Evolutionary conservation across 2,329 filamentous ascomycete species (phyloP).

Genomic region (Colletotrichum horii): DNA sequence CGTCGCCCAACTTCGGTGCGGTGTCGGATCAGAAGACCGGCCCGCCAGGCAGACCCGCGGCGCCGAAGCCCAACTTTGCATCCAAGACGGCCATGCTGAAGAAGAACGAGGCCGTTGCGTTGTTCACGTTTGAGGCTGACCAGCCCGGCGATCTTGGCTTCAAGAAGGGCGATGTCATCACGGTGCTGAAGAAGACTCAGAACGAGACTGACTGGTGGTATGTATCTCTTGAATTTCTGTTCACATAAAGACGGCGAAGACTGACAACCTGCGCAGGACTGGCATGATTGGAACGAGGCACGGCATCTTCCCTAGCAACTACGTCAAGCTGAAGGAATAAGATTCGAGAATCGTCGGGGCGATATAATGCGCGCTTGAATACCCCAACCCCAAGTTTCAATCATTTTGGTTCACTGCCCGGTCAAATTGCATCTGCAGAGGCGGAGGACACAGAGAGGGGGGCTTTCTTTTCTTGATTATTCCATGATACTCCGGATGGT

Average conservation of each 20-base stretch:
- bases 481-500: slow-evolving; percentile 18
- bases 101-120: slow-evolving; percentile 84
- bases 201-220: slow-evolving; percentile 96
- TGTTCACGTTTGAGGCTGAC: slow-evolving; percentile 94
- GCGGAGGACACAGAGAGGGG: not conserved
- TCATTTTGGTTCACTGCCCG: not conserved
- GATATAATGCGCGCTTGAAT: not conserved
- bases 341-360: not conserved
- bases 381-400: not conserved
- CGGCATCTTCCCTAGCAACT: slow-evolving; percentile 91
- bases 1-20: not conserved
- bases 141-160: slow-evolving; percentile 92
- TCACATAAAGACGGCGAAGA: not conserved
- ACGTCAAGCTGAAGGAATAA: slow-evolving; percentile 68
- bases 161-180: slow-evolving; percentile 89
- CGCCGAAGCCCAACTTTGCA: slow-evolving; percentile 86
- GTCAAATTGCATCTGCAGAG: not conserved
- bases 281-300: slow-evolving; percentile 84
- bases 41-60: slow-evolving; percentile 75
- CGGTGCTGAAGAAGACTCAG: slow-evolving; percentile 91
- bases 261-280: slow-evolving; percentile 61
- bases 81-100: slow-evolving; percentile 61
- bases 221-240: slow-evolving; percentile 33
- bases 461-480: not conserved
- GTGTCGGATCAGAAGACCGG: slow-evolving; percentile 52